These are phyloP conservation scores for Aspergillus luchuensis DNA, from an alignment of 2,329 filamentous ascomycete genomes.

Conservation along the genomic window DNA sequence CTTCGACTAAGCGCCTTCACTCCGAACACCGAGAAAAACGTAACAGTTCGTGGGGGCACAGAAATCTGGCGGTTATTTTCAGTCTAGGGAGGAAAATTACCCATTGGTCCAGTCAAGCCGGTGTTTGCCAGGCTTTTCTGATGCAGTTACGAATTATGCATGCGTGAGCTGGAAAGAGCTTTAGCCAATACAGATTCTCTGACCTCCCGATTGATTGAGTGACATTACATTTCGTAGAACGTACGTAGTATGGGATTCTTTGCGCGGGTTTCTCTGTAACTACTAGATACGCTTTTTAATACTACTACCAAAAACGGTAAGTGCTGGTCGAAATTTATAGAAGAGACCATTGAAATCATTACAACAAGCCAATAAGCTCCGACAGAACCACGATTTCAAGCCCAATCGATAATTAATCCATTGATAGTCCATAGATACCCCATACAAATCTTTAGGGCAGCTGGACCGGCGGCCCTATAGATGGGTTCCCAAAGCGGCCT, in stretches of 20 bases:
- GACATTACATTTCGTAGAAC: constrained; percentile 17
- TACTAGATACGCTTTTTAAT: neutral
- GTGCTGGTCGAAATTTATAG: neutral
- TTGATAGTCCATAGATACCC: neutral
- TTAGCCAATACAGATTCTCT: constrained; percentile 41
- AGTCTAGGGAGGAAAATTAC: constrained; percentile 32
- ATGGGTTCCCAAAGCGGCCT: constrained; percentile 25
- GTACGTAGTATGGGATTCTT: neutral
- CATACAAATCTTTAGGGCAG: constrained; percentile 13
- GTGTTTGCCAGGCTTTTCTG: constrained; percentile 35
- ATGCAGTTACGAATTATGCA: constrained; percentile 42
- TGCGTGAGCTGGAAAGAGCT: constrained; percentile 36
- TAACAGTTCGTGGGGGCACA: constrained; percentile 70
- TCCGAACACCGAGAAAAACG: constrained; percentile 34
- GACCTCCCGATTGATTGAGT: constrained; percentile 28
- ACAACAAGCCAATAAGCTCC: neutral
- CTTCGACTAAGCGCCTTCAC: constrained; percentile 57
- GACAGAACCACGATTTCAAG: neutral
- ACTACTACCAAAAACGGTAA: neutral
- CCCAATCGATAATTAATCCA: neutral
- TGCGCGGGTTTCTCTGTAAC: neutral
- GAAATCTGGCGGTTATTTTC: constrained; percentile 37
- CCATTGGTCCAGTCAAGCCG: constrained; percentile 32
- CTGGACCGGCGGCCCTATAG: constrained; percentile 12
- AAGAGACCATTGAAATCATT: neutral